Percentiles rank a stretch among this genome's conserved stretches.
These are phyloP conservation scores for Fomitopsis pinicola DNA, from an alignment of 1,284 basidiomycete genomes.

Conservation along the genomic window DNA sequence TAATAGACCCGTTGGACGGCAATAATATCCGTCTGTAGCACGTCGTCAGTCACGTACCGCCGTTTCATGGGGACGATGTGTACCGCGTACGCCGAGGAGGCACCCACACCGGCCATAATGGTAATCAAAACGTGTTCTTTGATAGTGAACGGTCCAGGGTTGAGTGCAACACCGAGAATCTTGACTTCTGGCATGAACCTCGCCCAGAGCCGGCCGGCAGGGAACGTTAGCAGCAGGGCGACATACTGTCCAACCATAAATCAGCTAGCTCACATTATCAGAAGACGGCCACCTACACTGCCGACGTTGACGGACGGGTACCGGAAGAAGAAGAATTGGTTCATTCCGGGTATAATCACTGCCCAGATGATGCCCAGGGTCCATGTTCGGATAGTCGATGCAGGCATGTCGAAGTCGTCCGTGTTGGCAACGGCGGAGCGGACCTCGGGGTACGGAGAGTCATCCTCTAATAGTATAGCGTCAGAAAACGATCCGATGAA, in stretches of 20 bases:
- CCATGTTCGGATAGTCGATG: constrained; percentile 56
- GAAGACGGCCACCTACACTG: constrained; percentile 16
- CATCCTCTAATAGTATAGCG: constrained; percentile 32
- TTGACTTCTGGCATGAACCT: constrained; percentile 49
- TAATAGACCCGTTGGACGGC: constrained; percentile 62
- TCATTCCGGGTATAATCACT: constrained; percentile 39
- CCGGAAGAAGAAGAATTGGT: constrained; percentile 44
- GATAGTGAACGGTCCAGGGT: constrained; percentile 70
- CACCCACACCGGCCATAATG: constrained; percentile 77
- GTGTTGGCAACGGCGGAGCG: constrained; percentile 62
- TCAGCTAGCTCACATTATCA: constrained; percentile 8
- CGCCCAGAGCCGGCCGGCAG: constrained; percentile 60
- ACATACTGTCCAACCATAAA: constrained; percentile 37
- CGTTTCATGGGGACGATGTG: constrained; percentile 4
- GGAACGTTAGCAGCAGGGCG: constrained; percentile 62
- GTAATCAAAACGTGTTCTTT: constrained; percentile 68
- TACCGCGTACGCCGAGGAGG: constrained; percentile 55
- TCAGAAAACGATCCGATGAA: neutral
- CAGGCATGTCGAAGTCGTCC: constrained; percentile 59
- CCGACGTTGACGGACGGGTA: constrained; percentile 29
- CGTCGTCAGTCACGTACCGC: neutral
- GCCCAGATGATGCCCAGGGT: constrained; percentile 47
- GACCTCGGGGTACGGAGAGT: constrained; percentile 60
- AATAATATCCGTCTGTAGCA: constrained; percentile 50
- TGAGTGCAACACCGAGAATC: constrained; percentile 37